Base-by-base conservation (phyloP, 352 stramenopile species). In the Aphanomyces cochlioides region DNA sequence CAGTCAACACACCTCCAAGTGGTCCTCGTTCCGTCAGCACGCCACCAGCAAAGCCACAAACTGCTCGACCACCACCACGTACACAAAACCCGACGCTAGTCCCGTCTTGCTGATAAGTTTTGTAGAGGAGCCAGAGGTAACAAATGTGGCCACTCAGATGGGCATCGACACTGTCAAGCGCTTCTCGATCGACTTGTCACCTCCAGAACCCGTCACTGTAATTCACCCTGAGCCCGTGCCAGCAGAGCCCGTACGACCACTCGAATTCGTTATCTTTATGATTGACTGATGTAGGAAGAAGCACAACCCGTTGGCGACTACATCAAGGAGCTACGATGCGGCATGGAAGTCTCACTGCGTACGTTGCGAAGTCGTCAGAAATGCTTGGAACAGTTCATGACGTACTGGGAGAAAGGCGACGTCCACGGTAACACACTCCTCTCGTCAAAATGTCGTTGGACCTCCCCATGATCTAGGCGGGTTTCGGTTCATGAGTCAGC, bases 291-390 rank as follows among this genome's bases (percentile, higher is more conserved):
- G 28, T 28, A 28, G 28, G 28, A 28, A 28, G 28, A 28, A 28
- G 28, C 28, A 28, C 28, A 28, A 28, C 28, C 28, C 40, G 34
- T 50, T 45, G 82, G 81, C 0, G 82, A 92, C 48, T 93, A 84
- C 64, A 82, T 95, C 53, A 89, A 87, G 77, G 87, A 95, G 73
- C 83, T 93, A 65, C 84, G 82, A 7, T 90, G 82, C 69, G 87
- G 87, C 7, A 95, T 95, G 85, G 87, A 95, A 66, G 90, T 84
- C 10, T 92, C 78, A 37, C 60, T 93, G 39, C 91, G 91, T 65
- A 84, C 81, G 10, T 88, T 95, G 43, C 79, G 80, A 13, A 72
- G 76, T 53, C 78, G 87, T 0, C 84, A 93, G 66, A 90, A 90
- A 61, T 82, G 79, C 36, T 66, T 90, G 12, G 79, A 92, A 66